Evolutionary conservation across 805 yeast genomes (phyloP).

Genomic region (Barnettozyma californica): DNA sequence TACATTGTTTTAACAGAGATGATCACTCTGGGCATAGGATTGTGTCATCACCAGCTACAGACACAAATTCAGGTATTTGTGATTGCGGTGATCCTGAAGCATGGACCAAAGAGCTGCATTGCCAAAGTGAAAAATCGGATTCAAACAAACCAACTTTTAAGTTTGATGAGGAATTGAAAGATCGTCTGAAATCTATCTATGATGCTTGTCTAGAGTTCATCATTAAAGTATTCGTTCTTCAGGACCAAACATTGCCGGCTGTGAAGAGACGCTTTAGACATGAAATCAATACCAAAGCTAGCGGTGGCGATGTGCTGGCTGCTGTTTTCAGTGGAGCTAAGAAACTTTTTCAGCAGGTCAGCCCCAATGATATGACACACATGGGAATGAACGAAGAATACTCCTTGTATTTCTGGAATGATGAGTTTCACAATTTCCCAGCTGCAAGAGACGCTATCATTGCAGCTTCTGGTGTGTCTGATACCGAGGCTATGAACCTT

Average conservation of each 20-base stretch:
- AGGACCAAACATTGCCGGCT: slow-evolving; percentile 35
- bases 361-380: slow-evolving; percentile 1
- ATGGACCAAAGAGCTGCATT: slow-evolving; percentile 47
- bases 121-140: slow-evolving; percentile 34
- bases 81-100: slow-evolving; percentile 93
- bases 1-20: slow-evolving; percentile 61
- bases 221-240: slow-evolving; percentile 36
- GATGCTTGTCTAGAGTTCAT: slow-evolving; percentile 35
- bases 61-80: slow-evolving; percentile 33
- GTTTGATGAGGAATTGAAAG: slow-evolving; percentile 6
- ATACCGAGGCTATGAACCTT: slow-evolving; percentile 27
- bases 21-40: slow-evolving; percentile 70
- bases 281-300: background rate
- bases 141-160: slow-evolving; percentile 28
- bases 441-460: slow-evolving; percentile 47
- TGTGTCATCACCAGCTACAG: slow-evolving; percentile 32
- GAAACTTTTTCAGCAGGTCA: background rate
- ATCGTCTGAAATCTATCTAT: slow-evolving; percentile 26
- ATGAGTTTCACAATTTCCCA: slow-evolving; percentile 60
- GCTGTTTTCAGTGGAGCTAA: background rate
- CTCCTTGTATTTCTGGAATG: slow-evolving; percentile 70
- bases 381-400: slow-evolving; percentile 14
- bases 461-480: slow-evolving; percentile 28
- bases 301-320: background rate
- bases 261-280: slow-evolving; percentile 16